phyloP scores from a whole-genome alignment of 176 grass and related monocot genomes.

The Puccinellia tenuiflora region DNA sequence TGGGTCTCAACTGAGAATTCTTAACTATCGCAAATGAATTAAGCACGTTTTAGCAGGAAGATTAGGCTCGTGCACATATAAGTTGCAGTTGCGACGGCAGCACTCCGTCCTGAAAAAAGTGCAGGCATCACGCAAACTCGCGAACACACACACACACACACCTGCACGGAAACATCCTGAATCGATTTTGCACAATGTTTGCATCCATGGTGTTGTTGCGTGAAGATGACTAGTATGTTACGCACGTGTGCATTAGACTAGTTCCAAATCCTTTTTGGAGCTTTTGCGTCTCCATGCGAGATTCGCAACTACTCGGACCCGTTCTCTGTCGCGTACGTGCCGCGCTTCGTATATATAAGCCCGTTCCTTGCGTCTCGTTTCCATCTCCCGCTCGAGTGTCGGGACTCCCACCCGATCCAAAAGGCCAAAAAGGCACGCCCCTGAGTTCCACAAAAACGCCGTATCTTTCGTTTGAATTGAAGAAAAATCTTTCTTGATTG shows the following conservation, averaged over 20 bases:
- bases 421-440: background rate
- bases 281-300: background rate
- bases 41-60: background rate
- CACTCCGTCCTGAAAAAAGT: background rate
- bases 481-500: no score
- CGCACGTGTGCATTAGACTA: background rate
- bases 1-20: no score
- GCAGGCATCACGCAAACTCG: background rate
- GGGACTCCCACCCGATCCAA: background rate
- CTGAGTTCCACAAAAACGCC: background rate
- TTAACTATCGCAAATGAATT: background rate
- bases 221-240: background rate
- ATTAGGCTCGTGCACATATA: no score
- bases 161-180: slow-evolving; percentile 1
- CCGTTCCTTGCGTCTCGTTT: background rate
- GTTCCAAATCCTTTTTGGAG: background rate
- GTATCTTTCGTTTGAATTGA: background rate
- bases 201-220: background rate
- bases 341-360: slow-evolving; percentile 11
- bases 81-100: background rate
- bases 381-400: background rate
- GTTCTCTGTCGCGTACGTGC: background rate
- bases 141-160: background rate
- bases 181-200: background rate
- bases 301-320: background rate